These are phyloP conservation scores for Ceriops decandra DNA, from an alignment of 345 rosid species.

Conservation along the genomic window DNA sequence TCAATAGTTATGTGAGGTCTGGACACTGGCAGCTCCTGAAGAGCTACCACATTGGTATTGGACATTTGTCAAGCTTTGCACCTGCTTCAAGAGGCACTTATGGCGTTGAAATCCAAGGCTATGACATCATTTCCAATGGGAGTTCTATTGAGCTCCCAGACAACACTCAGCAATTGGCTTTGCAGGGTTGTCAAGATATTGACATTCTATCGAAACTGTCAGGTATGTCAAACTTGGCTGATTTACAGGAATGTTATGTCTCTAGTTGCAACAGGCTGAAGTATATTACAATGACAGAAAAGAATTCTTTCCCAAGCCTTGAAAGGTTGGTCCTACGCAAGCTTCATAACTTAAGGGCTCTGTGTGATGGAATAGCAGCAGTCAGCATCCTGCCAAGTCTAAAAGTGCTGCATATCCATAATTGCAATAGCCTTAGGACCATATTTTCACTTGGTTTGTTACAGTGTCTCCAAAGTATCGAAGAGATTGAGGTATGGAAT, in stretches of 20 bases:
- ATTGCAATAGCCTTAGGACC: constrained; percentile 6
- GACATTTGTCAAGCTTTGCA: neutral
- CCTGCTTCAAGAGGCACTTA: neutral
- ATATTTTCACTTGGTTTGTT: neutral
- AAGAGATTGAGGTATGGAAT: constrained; percentile 13
- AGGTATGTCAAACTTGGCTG: neutral
- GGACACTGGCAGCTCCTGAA: constrained; percentile 12
- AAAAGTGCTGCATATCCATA: constrained; percentile 6
- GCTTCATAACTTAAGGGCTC: constrained; percentile 1
- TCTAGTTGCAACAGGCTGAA: constrained; percentile 5
- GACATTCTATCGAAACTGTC: constrained; percentile 11
- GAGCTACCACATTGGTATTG: constrained; percentile 10
- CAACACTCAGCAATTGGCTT: constrained; percentile 16
- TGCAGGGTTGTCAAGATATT: constrained; percentile 19
- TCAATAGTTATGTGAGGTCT: constrained; percentile 15
- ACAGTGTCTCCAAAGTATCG: constrained; percentile 5
- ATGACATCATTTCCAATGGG: neutral
- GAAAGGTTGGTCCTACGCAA: neutral
- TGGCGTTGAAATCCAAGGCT: constrained; percentile 12
- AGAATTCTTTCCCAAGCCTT: neutral
- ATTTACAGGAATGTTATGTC: constrained; percentile 11
- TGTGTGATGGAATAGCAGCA: neutral
- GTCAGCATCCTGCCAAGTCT: neutral
- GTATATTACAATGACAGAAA: neutral
- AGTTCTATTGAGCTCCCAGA: constrained; percentile 4